Percentiles rank a stretch among this genome's conserved stretches.
Evolutionary conservation across 441 rosid species (phyloP).

Genomic region (Arabidopsis hybrid): DNA sequence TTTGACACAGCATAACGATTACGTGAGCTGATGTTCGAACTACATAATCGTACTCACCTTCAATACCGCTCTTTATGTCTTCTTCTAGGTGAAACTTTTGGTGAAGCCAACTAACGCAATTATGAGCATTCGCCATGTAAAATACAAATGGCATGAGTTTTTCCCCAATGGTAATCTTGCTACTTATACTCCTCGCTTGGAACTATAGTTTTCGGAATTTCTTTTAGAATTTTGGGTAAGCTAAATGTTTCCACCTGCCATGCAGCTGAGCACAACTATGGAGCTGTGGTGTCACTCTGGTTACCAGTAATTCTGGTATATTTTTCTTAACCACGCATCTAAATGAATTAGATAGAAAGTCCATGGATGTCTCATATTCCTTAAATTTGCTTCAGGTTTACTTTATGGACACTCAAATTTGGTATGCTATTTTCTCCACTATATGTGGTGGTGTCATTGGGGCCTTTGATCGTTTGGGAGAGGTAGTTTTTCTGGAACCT

Average conservation of each 20-base stretch:
- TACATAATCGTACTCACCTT: slow-evolving; percentile 20
- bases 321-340: slow-evolving; percentile 17
- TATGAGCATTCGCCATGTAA: slow-evolving; percentile 70
- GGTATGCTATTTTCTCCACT: slow-evolving; percentile 94
- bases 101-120: slow-evolving; percentile 95
- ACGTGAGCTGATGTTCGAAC: slow-evolving; percentile 14
- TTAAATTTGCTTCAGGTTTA: slow-evolving; percentile 65
- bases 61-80: slow-evolving; percentile 15
- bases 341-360: slow-evolving; percentile 17
- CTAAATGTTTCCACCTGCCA: slow-evolving; percentile 41
- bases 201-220: slow-evolving; percentile 13
- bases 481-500: slow-evolving; percentile 59
- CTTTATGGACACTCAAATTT: slow-evolving; percentile 98
- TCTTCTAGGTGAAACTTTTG: slow-evolving; percentile 75
- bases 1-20: slow-evolving; percentile 39
- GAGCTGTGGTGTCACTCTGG: slow-evolving; percentile 90
- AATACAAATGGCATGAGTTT: slow-evolving; percentile 92
- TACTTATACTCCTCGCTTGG: slow-evolving; percentile 29
- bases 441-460: slow-evolving; percentile 93
- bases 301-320: slow-evolving; percentile 79
- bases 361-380: slow-evolving; percentile 36
- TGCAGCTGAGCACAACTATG: slow-evolving; percentile 72
- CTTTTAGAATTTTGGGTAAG: slow-evolving; percentile 27
- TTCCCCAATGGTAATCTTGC: slow-evolving; percentile 72
- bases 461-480: slow-evolving; percentile 98